These are phyloP conservation scores for Kuraishia ogatae DNA, from an alignment of 805 yeast genomes.

Conservation along the genomic window DNA sequence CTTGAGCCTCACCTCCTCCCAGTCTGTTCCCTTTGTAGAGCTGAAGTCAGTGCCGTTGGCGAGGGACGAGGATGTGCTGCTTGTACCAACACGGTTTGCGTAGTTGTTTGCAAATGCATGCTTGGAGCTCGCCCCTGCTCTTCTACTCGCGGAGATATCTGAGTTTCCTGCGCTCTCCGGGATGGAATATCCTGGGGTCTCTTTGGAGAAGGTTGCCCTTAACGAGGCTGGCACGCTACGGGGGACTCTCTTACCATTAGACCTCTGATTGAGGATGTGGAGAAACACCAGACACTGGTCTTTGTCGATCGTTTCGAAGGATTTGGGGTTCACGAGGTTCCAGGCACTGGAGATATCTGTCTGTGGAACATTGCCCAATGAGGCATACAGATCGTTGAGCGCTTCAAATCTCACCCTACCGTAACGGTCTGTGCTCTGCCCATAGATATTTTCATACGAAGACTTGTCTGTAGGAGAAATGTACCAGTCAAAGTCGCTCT, in stretches of 20 bases:
- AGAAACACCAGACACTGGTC: conserved; percentile 87
- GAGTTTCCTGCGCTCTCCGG: conserved; percentile 7
- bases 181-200: conserved; percentile 64
- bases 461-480: conserved; percentile 81
- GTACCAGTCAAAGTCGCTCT: conserved; percentile 89
- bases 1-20: conserved; percentile 66
- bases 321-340: conserved; percentile 90
- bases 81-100: conserved; percentile 48
- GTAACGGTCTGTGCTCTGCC: conserved; percentile 62
- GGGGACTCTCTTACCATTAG: conserved; percentile 75
- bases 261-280: conserved; percentile 84
- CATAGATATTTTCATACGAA: conserved; percentile 71
- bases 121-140: conserved; percentile 9
- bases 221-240: conserved; percentile 90
- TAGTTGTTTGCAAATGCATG: conserved; percentile 46
- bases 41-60: conserved; percentile 64
- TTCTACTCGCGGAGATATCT: conserved; percentile 2
- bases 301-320: conserved; percentile 79
- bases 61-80: conserved; percentile 13
- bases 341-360: conserved; percentile 86
- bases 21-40: conserved; percentile 69
- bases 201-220: conserved; percentile 86
- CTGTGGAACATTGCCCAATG: conserved; percentile 66
- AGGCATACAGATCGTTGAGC: conserved; percentile 56
- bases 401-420: conserved; percentile 77